Evolutionary conservation across 2,329 filamentous ascomycete genomes (phyloP).

Genomic region (Colletotrichum ledebouriae): DNA sequence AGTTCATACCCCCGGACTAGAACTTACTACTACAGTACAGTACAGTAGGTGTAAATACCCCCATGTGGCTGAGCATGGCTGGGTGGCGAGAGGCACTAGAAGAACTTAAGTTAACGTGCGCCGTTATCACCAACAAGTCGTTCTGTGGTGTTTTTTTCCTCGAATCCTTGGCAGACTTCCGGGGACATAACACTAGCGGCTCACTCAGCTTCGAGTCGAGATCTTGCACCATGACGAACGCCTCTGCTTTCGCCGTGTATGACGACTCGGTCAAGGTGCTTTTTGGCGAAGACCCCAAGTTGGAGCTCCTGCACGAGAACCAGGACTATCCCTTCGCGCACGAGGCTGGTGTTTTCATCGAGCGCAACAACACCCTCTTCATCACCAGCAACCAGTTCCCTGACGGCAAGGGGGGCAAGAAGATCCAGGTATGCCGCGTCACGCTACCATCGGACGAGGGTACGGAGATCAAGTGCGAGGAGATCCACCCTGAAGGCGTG

Average conservation of each 20-base stretch:
- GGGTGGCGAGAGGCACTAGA: no score
- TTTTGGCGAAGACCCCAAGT: slow-evolving; percentile 51
- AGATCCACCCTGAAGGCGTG: slow-evolving; percentile 51
- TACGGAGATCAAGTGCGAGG: slow-evolving; percentile 47
- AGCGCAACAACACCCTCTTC: slow-evolving; percentile 48
- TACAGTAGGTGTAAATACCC: no score
- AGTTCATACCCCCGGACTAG: neutral
- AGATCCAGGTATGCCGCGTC: slow-evolving; percentile 50
- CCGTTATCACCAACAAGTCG: neutral
- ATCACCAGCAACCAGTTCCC: slow-evolving; percentile 52
- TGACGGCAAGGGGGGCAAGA: slow-evolving; percentile 43
- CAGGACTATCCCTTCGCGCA: slow-evolving; percentile 61
- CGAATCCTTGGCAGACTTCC: slow-evolving; percentile 20
- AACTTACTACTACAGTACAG: no score
- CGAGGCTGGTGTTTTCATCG: slow-evolving; percentile 58
- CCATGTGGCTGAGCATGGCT: no score
- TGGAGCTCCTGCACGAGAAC: slow-evolving; percentile 56
- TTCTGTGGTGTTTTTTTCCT: neutral
- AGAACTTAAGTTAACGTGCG: no score
- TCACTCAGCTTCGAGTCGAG: no score
- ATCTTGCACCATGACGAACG: slow-evolving; percentile 21
- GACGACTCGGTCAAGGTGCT: slow-evolving; percentile 44
- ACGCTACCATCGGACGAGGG: slow-evolving; percentile 40
- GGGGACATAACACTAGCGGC: no score
- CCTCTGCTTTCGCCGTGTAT: slow-evolving; percentile 29